A percentile compares a stretch with the other conserved stretches of the same genome.
phyloP scores from a whole-genome alignment of 495 filamentous ascomycete genomes.

The Penicillium subrubescens region DNA sequence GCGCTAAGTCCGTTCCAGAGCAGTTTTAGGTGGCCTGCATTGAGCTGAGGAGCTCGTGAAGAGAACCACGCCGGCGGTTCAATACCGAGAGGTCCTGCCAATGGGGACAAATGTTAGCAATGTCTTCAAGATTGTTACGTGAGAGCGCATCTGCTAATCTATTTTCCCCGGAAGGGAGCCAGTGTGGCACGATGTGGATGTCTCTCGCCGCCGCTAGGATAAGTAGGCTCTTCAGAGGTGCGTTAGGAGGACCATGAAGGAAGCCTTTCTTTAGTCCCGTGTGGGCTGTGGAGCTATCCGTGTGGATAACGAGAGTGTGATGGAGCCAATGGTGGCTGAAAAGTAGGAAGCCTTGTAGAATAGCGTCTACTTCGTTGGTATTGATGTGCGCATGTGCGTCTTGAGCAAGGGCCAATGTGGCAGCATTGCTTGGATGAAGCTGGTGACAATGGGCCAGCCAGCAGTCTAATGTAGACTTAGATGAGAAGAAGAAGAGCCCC shows the following conservation, averaged over 20 bases:
- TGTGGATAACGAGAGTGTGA: slow-evolving; percentile 13
- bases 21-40: slow-evolving; percentile 11
- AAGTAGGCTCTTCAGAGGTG: neutral
- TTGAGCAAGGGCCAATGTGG: neutral
- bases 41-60: slow-evolving; percentile 11
- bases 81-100: slow-evolving; percentile 9
- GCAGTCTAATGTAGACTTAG: slow-evolving; percentile 4
- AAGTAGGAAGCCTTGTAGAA: slow-evolving; percentile 7
- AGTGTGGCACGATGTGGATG: slow-evolving; percentile 12
- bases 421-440: slow-evolving; percentile 1
- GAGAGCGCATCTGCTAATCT: slow-evolving; percentile 9
- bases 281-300: slow-evolving; percentile 15
- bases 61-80: slow-evolving; percentile 8
- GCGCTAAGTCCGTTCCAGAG: slow-evolving; percentile 9
- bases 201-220: slow-evolving; percentile 17
- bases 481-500: slow-evolving; percentile 11
- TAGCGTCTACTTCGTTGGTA: neutral
- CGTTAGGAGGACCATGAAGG: neutral
- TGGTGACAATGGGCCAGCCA: slow-evolving; percentile 4
- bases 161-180: slow-evolving; percentile 7
- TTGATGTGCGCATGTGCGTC: neutral
- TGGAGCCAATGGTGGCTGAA: slow-evolving; percentile 4
- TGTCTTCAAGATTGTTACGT: neutral
- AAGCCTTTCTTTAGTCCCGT: slow-evolving; percentile 12
- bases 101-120: slow-evolving; percentile 12